These are phyloP conservation scores for Eucalyptus tenuipes DNA, from an alignment of 345 rosid genomes.

Conservation along the genomic window DNA sequence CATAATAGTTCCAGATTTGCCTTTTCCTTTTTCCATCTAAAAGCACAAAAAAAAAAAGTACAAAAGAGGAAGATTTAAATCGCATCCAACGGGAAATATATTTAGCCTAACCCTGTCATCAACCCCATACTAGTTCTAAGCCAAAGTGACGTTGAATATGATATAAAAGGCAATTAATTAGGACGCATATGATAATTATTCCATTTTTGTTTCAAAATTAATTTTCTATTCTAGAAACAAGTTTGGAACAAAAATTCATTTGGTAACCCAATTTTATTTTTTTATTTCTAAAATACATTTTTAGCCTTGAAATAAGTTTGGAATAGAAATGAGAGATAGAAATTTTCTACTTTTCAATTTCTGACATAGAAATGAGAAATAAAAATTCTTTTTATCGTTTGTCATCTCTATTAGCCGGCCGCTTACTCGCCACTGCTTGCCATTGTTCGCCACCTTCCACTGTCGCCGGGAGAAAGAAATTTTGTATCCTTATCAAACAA, in stretches of 20 bases:
- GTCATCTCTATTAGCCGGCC: too few species aligned
- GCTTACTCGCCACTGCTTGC: accelerated
- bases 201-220: too few species aligned
- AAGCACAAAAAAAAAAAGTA: neutral
- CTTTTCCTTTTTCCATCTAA: neutral
- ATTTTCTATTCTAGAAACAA: too few species aligned
- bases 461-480: accelerated
- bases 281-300: too few species aligned
- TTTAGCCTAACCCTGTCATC: neutral
- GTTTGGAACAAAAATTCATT: too few species aligned
- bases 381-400: accelerated
- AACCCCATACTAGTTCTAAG: neutral
- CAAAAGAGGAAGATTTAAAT: neutral
- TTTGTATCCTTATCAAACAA: accelerated
- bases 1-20: neutral
- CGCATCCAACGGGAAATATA: neutral
- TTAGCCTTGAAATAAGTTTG: too few species aligned
- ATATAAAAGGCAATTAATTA: neutral
- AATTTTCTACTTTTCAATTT: too few species aligned
- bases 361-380: too few species aligned
- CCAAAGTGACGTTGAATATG: neutral
- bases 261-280: too few species aligned
- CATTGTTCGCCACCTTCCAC: too few species aligned
- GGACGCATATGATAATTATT: too few species aligned
- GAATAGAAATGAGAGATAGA: too few species aligned